Conservation (phyloP, 2,329 filamentous ascomycete genomes). For the Colletotrichum gigasporum region DNA sequence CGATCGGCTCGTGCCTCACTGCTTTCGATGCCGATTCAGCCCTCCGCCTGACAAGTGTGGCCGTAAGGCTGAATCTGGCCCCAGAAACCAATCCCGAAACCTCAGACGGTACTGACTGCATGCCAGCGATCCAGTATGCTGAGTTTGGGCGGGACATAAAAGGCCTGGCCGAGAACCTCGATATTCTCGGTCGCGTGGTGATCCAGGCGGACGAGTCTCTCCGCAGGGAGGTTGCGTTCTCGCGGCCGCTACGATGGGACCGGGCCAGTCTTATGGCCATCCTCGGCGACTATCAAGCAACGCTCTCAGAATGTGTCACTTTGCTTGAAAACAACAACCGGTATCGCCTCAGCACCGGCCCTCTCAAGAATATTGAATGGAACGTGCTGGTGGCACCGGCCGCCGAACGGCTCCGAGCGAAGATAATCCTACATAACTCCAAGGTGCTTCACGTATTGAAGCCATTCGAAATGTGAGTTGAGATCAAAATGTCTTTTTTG, state of each 20-base stretch:
- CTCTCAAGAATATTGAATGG: slow-evolving; percentile 46
- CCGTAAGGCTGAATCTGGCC: not conserved
- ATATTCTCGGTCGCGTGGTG: slow-evolving; percentile 42
- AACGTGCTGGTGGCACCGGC: slow-evolving; percentile 45
- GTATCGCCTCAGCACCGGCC: slow-evolving; percentile 37
- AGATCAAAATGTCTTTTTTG: no score
- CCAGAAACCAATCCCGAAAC: not conserved
- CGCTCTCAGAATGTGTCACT: slow-evolving; percentile 42
- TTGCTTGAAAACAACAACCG: slow-evolving; percentile 41
- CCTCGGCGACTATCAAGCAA: slow-evolving; percentile 43
- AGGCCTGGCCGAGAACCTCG: slow-evolving; percentile 42
- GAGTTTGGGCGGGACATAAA: slow-evolving; percentile 44
- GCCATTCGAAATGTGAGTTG: slow-evolving; percentile 47
- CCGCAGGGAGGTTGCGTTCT: slow-evolving; percentile 34
- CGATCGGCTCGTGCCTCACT: not conserved
- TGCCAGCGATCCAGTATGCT: slow-evolving; percentile 40
- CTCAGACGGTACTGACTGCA: not conserved
- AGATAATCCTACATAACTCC: slow-evolving; percentile 45
- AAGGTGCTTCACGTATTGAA: slow-evolving; percentile 45
- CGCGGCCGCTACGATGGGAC: slow-evolving; percentile 34
- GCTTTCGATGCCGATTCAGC: not conserved
- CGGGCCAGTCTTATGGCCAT: slow-evolving; percentile 35
- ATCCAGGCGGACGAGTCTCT: slow-evolving; percentile 39
- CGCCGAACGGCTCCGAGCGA: slow-evolving; percentile 42
- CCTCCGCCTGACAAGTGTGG: not conserved